Base-by-base conservation (phyloP, 768 basidiomycete genomes). In the Melanogaster broomeanus region DNA sequence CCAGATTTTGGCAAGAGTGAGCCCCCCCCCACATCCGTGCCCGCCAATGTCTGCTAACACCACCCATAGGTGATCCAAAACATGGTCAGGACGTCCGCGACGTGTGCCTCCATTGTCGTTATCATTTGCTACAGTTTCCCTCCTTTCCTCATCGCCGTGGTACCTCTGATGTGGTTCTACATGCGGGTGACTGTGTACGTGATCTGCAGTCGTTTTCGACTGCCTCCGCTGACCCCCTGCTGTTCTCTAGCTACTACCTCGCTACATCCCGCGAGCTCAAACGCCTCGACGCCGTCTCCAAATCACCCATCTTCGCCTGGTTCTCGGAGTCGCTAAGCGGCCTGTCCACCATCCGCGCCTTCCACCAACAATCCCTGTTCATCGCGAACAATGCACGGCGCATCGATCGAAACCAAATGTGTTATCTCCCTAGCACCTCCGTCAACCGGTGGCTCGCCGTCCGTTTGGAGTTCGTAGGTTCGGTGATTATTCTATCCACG, bases 301-400 rank as follows among this genome's bases (percentile, higher is more conserved):
- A 90, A 34, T 92, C 90, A 0, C 94, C 95, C 1, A 92, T 98
- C 52, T 95, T 96, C 67, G 87, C 87, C 0, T 89, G 87, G 85
- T 91, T 91, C 65, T 87, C 87, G 2, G 90, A 91, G 65, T 86
- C 82, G 3, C 71, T 85, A 33, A 77, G 81, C 3, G 93, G 93
- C 6, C 68, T 92, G 33, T 84, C 89, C 1, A 93, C 90, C 3
- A 93, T 95, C 59, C 81, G 91, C 0, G 90, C 90, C 0, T 94
- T 87, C 72, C 69, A 74, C 31, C 90, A 91, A 55, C 84, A 90
- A 61, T 42, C 68, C 0, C 71, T 86, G 10, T 95, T 94, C 64
- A 74, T 80, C 16, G 72, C 77, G 9, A 80, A 80, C 33, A 93
- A 89, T 57, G 81, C 87, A 49, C 80, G 78, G 18, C 83, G 89